Conservation (phyloP, 2,329 filamentous ascomycete species). For the Colletotrichum tanaceti region DNA sequence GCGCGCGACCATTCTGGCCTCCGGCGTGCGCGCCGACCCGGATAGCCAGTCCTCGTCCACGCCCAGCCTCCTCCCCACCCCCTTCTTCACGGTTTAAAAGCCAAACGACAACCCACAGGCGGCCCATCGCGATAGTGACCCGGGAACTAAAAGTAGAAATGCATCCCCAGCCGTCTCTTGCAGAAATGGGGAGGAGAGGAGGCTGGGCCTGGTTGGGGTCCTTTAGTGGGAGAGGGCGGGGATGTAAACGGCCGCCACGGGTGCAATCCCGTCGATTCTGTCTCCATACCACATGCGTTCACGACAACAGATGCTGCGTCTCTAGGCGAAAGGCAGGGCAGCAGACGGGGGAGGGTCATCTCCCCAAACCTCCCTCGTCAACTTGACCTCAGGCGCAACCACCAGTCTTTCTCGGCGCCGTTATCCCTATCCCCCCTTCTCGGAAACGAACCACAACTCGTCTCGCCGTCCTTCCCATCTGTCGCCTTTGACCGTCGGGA, state of each 20-base stretch:
- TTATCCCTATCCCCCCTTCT: not conserved
- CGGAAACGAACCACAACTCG: not conserved
- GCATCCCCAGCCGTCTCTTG: not conserved
- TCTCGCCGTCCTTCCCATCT: not conserved
- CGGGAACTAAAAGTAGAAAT: constrained; percentile 1
- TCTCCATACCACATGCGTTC: not conserved
- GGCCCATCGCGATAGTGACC: not conserved
- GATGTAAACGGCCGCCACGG: no score
- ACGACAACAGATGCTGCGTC: not conserved
- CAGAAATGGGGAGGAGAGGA: not conserved
- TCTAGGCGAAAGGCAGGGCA: not conserved
- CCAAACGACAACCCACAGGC: no score
- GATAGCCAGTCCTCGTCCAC: not conserved
- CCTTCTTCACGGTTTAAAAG: not conserved
- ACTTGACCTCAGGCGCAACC: no score
- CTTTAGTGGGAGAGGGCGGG: no score
- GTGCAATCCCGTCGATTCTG: no score
- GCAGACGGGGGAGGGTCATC: no score
- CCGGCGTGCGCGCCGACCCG: not conserved
- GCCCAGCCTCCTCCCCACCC: not conserved
- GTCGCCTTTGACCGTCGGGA: not conserved
- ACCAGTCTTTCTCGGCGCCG: no score
- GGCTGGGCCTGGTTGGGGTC: not conserved
- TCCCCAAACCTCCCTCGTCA: not conserved
- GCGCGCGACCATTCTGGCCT: not conserved